Percentiles rank a stretch among this genome's conserved stretches.
phyloP scores from a whole-genome alignment of 202 grass and related monocot genomes.

The Schoenoplectus triqueter region DNA sequence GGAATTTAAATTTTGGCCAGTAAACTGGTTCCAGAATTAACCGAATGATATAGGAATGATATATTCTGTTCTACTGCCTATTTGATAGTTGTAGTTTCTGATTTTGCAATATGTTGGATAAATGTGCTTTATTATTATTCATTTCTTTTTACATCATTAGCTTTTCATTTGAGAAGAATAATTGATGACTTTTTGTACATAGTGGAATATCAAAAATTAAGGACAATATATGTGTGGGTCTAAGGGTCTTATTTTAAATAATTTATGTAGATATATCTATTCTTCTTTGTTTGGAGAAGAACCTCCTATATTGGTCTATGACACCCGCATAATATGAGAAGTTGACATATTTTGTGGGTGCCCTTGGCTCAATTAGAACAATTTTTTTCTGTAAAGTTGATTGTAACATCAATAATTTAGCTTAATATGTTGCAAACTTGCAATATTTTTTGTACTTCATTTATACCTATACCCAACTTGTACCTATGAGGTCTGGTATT shows the following conservation, averaged over 20 bases:
- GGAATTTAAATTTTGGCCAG: neutral
- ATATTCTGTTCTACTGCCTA: neutral
- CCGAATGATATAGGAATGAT: neutral
- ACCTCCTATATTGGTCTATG: neutral
- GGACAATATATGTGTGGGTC: slow-evolving; percentile 18
- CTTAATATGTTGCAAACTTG: neutral
- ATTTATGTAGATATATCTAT: slow-evolving; percentile 7
- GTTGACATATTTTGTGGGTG: slow-evolving; percentile 29
- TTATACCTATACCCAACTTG: neutral
- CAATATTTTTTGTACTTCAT: neutral
- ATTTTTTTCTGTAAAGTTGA: slow-evolving; percentile 16
- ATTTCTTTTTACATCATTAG: slow-evolving; percentile 21
- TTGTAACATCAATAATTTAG: slow-evolving; percentile 13
- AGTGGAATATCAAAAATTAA: slow-evolving; percentile 30
- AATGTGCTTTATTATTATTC: neutral
- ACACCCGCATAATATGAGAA: slow-evolving; percentile 22
- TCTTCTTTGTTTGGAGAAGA: neutral
- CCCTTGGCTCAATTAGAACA: slow-evolving; percentile 4
- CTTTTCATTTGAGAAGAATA: slow-evolving; percentile 27
- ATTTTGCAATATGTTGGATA: slow-evolving; percentile 28
- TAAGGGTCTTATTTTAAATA: neutral
- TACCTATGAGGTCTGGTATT: neutral
- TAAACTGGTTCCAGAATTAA: slow-evolving; percentile 7
- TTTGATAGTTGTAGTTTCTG: neutral
- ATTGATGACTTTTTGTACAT: slow-evolving; percentile 28